These are phyloP conservation scores for Malus hybrid DNA, from an alignment of 331 rosid species.

Conservation along the genomic window DNA sequence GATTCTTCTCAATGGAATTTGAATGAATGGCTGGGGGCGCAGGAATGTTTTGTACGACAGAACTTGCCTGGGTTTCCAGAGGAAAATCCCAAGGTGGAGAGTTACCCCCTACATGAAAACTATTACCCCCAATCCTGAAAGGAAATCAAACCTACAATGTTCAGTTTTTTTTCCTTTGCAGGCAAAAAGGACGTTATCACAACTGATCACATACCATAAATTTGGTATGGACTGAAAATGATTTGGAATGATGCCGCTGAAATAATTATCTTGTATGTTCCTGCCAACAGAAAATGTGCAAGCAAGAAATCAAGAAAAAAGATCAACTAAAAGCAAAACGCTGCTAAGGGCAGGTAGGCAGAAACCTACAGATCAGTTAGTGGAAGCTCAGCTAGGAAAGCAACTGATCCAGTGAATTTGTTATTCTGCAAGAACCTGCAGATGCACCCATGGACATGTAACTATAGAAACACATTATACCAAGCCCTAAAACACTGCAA, in stretches of 20 bases:
- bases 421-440: conserved; percentile 70
- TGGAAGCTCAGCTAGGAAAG: conserved; percentile 66
- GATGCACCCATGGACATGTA: not conserved
- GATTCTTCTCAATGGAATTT: conserved; percentile 61
- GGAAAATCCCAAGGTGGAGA: conserved; percentile 73
- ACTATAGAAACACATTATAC: not conserved
- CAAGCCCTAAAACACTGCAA: not conserved
- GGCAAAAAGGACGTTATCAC: not conserved
- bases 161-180: not conserved
- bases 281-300: conserved; percentile 24
- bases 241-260: conserved; percentile 76
- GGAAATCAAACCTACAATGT: not conserved
- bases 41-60: conserved; percentile 35
- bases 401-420: conserved; percentile 73
- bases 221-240: conserved; percentile 71
- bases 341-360: not conserved
- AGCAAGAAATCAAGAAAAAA: not conserved
- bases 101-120: conserved; percentile 32
- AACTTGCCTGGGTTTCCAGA: conserved; percentile 21
- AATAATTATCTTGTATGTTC: conserved; percentile 66
- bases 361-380: conserved; percentile 56
- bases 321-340: not conserved
- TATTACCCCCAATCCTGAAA: conserved; percentile 74
- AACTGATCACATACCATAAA: conserved; percentile 43
- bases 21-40: conserved; percentile 57